Conservation (phyloP, 257 asterid genomes). For the Plectranthus barbatus region DNA sequence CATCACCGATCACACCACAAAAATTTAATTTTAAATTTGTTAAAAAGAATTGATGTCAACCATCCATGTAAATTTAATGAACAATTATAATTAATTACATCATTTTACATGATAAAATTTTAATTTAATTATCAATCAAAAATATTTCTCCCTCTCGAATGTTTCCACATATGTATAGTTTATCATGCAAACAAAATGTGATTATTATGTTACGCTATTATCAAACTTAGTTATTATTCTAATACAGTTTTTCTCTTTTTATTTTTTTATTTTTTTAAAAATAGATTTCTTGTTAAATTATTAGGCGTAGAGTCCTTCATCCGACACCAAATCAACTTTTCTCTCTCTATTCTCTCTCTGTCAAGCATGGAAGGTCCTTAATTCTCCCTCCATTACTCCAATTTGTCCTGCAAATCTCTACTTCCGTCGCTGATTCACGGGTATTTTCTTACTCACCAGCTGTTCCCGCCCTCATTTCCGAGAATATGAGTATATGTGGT, state of each 20-base stretch:
- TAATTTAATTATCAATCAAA: too few relatives aligned
- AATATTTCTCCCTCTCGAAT: too few relatives aligned
- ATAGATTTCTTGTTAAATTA: constrained; percentile 2
- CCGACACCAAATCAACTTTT: constrained; percentile 13
- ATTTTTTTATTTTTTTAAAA: neutral
- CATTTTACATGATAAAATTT: too few relatives aligned
- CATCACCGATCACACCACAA: too few relatives aligned
- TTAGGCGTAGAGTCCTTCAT: constrained; percentile 7
- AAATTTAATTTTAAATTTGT: too few relatives aligned
- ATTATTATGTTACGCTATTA: neutral
- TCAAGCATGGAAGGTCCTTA: constrained; percentile 19
- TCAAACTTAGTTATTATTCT: constrained; percentile 1
- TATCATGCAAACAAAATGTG: neutral
- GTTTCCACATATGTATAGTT: neutral
- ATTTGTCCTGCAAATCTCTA: constrained; percentile 7
- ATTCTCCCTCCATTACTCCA: constrained; percentile 4
- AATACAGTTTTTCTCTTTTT: constrained; percentile 2
- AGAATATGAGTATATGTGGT: neutral
- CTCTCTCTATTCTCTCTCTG: constrained; percentile 5
- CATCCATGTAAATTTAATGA: too few relatives aligned
- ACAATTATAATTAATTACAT: too few relatives aligned
- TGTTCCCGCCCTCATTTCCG: constrained; percentile 1
- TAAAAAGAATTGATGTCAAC: too few relatives aligned
- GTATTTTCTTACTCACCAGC: neutral
- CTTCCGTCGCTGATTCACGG: neutral